phyloP scores from a whole-genome alignment of 139 green algal genomes.

The Chlamydomonas asymmetrica region DNA sequence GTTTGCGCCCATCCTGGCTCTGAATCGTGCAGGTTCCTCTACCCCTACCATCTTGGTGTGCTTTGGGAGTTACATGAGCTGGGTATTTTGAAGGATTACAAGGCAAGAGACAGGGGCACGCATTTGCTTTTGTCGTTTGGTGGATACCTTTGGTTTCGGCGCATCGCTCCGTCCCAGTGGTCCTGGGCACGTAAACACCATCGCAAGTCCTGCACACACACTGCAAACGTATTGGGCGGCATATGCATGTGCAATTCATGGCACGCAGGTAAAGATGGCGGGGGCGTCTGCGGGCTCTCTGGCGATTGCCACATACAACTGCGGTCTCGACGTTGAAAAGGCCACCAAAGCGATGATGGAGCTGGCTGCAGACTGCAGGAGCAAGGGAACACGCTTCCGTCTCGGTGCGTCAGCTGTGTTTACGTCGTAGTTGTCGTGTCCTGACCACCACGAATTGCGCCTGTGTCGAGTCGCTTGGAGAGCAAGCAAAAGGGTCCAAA shows the following conservation, averaged over 20 bases:
- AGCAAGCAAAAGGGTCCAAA: no score
- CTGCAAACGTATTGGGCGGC: no score
- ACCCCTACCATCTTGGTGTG: constrained; percentile 47
- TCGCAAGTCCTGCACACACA: no score
- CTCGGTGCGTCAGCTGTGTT: constrained; percentile 22
- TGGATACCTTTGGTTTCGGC: not conserved
- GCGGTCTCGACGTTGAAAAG: constrained; percentile 39
- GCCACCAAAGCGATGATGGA: constrained; percentile 36
- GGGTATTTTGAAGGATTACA: constrained; percentile 24
- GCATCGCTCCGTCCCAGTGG: no score
- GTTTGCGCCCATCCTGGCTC: not conserved
- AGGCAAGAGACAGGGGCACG: not conserved
- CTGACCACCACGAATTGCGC: no score
- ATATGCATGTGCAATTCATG: constrained; percentile 25
- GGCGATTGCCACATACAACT: constrained; percentile 24
- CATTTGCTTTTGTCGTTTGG: not conserved
- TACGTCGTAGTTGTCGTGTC: no score
- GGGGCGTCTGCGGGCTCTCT: constrained; percentile 80
- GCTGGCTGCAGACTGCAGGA: constrained; percentile 45
- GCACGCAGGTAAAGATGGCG: constrained; percentile 48
- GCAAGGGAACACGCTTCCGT: constrained; percentile 39
- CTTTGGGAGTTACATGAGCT: constrained; percentile 32
- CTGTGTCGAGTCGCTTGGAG: no score
- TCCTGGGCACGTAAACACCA: no score
- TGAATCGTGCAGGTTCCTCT: constrained; percentile 29